Evolutionary conservation across 257 asterid species (phyloP).

Genomic region (Rhazya stricta): DNA sequence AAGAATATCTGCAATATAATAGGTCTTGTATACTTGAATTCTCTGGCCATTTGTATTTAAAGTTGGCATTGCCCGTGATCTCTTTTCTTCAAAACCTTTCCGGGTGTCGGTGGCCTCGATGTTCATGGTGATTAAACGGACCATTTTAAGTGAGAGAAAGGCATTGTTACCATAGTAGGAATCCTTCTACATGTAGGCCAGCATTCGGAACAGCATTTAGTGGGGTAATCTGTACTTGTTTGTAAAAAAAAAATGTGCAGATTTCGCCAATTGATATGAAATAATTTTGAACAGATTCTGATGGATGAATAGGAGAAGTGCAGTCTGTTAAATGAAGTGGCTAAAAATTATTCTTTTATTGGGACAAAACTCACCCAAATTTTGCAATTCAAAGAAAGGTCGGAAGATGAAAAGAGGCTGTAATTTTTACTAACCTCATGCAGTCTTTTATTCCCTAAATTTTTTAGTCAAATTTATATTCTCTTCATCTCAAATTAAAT

Average conservation of each 20-base stretch:
- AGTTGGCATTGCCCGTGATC: not conserved
- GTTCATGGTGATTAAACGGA: not conserved
- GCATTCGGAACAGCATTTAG: not conserved
- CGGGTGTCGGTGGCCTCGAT: not conserved
- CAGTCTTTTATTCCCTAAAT: no score
- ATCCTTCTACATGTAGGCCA: slow-evolving; percentile 1
- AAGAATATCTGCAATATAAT: not conserved
- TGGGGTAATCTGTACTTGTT: not conserved
- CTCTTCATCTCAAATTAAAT: no score
- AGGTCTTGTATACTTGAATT: not conserved
- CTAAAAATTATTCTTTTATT: not conserved
- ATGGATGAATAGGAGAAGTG: no score
- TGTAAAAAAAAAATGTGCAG: slow-evolving; percentile 5
- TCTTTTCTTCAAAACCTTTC: not conserved
- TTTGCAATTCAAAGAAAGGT: no score
- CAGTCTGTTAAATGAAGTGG: not conserved
- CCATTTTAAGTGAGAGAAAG: not conserved
- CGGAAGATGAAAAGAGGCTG: no score
- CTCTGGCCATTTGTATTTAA: not conserved
- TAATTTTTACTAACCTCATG: no score
- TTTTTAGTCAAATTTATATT: no score
- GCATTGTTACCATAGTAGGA: not conserved
- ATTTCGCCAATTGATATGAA: not conserved
- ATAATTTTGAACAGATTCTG: no score
- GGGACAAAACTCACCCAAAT: not conserved